Evolutionary conservation across 768 basidiomycete genomes (phyloP).

Genomic region (Leccinum rimulosum): DNA sequence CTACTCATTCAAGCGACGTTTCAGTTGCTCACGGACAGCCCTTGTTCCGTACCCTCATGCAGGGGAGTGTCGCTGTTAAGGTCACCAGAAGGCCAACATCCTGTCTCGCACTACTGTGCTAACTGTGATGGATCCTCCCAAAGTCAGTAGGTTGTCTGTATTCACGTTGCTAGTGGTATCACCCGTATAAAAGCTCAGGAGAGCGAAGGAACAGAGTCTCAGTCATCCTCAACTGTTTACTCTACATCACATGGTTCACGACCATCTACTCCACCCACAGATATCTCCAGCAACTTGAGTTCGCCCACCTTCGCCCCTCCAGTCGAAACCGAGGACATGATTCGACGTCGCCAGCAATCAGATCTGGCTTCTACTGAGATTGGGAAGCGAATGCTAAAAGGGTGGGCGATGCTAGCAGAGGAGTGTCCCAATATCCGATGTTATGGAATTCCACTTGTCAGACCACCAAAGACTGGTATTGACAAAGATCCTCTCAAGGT

Average conservation of each 20-base stretch:
- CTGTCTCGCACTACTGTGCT: conserved; percentile 55
- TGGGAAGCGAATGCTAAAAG: conserved; percentile 71
- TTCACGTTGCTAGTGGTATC: conserved; percentile 2
- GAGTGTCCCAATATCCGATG: conserved; percentile 72
- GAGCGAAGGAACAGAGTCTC: conserved; percentile 27
- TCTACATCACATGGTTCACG: conserved; percentile 55
- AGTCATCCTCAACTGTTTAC: conserved; percentile 40
- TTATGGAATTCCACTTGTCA: conserved; percentile 80
- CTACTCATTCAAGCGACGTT: conserved; percentile 8
- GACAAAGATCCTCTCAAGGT: conserved; percentile 70
- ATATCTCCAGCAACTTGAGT: conserved; percentile 57
- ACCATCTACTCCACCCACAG: conserved; percentile 76
- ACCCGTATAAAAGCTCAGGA: conserved; percentile 13
- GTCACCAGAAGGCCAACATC: conserved; percentile 53
- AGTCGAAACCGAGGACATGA: conserved; percentile 62
- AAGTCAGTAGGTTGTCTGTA: conserved; percentile 27
- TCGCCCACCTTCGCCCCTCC: conserved; percentile 64
- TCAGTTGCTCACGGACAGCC: conserved; percentile 63
- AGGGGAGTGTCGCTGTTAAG: conserved; percentile 66
- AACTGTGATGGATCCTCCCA: conserved; percentile 50
- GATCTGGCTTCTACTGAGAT: conserved; percentile 79
- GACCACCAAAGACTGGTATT: conserved; percentile 63
- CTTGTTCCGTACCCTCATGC: conserved; percentile 57
- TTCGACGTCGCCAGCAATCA: conserved; percentile 74
- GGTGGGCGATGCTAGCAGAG: conserved; percentile 89